phyloP scores from a whole-genome alignment of 2,329 filamentous ascomycete species.

The Aspergillus quadrilineatus region DNA sequence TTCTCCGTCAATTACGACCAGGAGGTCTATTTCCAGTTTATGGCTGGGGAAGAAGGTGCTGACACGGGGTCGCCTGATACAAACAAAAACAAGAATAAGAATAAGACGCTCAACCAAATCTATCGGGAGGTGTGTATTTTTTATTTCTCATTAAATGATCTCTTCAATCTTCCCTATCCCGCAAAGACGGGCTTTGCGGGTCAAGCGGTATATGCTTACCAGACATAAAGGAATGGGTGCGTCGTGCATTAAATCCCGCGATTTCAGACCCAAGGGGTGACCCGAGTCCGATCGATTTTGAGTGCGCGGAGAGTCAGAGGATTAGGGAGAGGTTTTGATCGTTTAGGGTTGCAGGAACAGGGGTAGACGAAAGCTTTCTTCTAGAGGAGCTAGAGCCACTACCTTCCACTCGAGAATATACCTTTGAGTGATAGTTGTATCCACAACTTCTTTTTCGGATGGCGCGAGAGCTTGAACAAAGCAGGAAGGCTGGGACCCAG shows the following conservation, averaged over 20 bases:
- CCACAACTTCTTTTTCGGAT: too few relatives aligned
- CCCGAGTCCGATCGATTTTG: slow-evolving; percentile 30
- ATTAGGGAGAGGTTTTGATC: slow-evolving; percentile 13
- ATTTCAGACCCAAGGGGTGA: slow-evolving; percentile 27
- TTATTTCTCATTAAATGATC: neutral
- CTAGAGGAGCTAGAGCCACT: too few relatives aligned
- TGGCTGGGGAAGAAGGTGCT: slow-evolving; percentile 18
- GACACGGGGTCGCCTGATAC: neutral
- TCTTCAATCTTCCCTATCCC: neutral
- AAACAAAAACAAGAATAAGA: slow-evolving; percentile 13
- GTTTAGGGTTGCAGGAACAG: neutral
- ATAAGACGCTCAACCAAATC: slow-evolving; percentile 32
- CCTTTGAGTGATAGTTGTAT: too few relatives aligned
- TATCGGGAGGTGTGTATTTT: slow-evolving; percentile 28
- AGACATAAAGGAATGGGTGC: slow-evolving; percentile 25
- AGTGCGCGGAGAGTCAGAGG: slow-evolving; percentile 27
- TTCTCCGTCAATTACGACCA: slow-evolving; percentile 32
- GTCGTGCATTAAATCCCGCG: slow-evolving; percentile 29
- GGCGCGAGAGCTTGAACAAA: too few relatives aligned
- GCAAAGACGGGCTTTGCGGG: too few relatives aligned
- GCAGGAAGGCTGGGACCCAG: too few relatives aligned
- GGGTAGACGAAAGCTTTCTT: neutral
- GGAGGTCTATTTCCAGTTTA: slow-evolving; percentile 32
- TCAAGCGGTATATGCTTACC: too few relatives aligned
- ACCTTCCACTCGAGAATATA: too few relatives aligned